Evolutionary conservation across 2,329 filamentous ascomycete species (phyloP), one percentile per base, ranked within the genome.

Genomic region (Colletotrichum gigasporum): DNA sequence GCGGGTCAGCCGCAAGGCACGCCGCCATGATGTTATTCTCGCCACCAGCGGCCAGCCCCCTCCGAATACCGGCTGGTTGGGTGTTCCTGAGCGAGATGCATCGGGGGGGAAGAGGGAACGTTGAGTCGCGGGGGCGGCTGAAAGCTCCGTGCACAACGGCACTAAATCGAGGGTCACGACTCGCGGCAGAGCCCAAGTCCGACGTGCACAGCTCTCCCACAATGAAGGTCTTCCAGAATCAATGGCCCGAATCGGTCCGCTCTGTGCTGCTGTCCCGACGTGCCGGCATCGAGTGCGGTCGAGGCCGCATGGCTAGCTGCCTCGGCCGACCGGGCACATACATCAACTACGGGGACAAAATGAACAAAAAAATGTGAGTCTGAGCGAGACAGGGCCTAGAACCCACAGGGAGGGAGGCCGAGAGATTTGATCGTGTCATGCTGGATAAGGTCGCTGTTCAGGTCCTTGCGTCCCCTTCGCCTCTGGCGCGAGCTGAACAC

Each of bases 401-500:
- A 54, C 34, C 7, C n/a, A 12, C 18, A 24, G n/a, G n/a, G n/a
- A 18, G 14, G 10, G 30, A 26, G 11, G 20, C 10, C 26, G 26
- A 34, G 11, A 5, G n/a, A 34, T 61, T 30, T 30, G 48, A 37
- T 20, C 34, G 61, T 50, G 41, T 20, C 56, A 64, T 44, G 16
- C 28, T 55, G 56, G 8, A 5, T 12, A 32, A 18, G 28, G 61
- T n/a, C 12, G 53, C 35, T 18, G 22, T 26, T 24, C 42, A 12
- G 28, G 56, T 18, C 42, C 44, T 62, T 60, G 48, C 48, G 48
- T n/a, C n/a, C n/a, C n/a, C n/a, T n/a, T n/a, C n/a, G n/a, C n/a
- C n/a, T n/a, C n/a, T n/a, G n/a, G n/a, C n/a, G n/a, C 22, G 18
- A 42, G 48, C 42, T 42, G 48, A 37, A 50, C 24, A 39, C n/a